Conservation (phyloP, 257 asterid genomes). For the Cruciata laevipes region DNA sequence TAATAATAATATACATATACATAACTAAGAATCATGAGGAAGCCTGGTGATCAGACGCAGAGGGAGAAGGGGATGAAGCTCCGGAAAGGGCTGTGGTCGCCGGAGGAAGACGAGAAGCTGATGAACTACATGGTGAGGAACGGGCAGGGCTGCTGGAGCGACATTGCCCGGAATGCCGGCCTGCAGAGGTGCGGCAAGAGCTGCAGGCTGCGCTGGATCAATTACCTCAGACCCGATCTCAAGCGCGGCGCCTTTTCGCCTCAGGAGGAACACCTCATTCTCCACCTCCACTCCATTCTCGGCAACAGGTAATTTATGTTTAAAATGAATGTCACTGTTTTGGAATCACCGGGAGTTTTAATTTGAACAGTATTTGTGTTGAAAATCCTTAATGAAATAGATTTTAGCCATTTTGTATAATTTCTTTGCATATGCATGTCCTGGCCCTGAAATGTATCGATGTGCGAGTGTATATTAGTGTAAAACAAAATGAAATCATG, state of each 20-base stretch:
- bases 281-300: constrained; percentile 80
- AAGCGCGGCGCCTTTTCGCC: constrained; percentile 79
- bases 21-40: constrained; percentile 21
- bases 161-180: constrained; percentile 76
- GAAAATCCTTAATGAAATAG: too few species aligned
- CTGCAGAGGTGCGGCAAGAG: constrained; percentile 78
- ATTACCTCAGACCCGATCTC: constrained; percentile 79
- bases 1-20: too few species aligned
- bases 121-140: constrained; percentile 64
- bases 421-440: too few species aligned
- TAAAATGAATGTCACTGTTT: too few species aligned
- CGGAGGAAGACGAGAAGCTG: constrained; percentile 79
- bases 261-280: constrained; percentile 67
- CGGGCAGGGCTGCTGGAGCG: constrained; percentile 92
- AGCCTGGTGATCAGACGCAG: constrained; percentile 30
- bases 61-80: constrained; percentile 28
- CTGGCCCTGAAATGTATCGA: too few species aligned
- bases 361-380: too few species aligned
- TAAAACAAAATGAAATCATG: too few species aligned
- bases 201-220: constrained; percentile 77
- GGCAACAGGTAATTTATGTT: constrained; percentile 49
- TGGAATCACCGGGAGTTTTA: too few species aligned
- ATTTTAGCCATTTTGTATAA: too few species aligned
- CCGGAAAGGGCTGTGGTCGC: constrained; percentile 84
- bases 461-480: too few species aligned